These are phyloP conservation scores for Mucuna pruriens DNA, from an alignment of 306 rosid species.

Conservation along the genomic window DNA sequence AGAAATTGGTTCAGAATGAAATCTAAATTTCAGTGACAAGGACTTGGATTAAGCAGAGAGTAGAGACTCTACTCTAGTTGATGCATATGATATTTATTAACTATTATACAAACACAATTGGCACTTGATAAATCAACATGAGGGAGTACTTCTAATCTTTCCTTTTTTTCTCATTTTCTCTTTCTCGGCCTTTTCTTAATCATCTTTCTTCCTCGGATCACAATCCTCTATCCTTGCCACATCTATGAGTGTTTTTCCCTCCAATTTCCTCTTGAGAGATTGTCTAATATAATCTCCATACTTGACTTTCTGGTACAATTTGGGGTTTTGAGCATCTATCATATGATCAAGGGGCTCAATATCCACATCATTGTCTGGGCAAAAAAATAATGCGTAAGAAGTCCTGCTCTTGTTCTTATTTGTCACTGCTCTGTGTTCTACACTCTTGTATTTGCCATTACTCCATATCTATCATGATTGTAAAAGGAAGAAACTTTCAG, in stretches of 20 bases:
- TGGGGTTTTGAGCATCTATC: constrained; percentile 39
- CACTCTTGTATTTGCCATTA: constrained; percentile 56
- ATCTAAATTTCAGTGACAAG: not conserved
- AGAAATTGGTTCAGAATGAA: not conserved
- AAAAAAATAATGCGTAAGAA: constrained; percentile 37
- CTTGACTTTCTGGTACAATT: constrained; percentile 46
- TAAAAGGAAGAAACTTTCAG: not conserved
- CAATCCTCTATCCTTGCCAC: constrained; percentile 24
- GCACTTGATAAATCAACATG: not conserved
- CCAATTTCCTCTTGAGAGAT: constrained; percentile 42
- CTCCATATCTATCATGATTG: constrained; percentile 50
- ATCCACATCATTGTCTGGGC: constrained; percentile 48
- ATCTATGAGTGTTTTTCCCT: constrained; percentile 49
- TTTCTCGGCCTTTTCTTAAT: not conserved
- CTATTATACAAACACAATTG: not conserved
- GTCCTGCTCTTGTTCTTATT: constrained; percentile 39
- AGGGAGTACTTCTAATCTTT: not conserved
- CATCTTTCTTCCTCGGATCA: not conserved
- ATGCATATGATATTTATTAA: not conserved
- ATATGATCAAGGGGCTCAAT: constrained; percentile 47
- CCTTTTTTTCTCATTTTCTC: not conserved
- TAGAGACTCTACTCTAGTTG: not conserved
- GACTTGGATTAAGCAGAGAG: not conserved
- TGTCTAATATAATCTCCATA: constrained; percentile 55
- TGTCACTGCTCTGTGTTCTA: constrained; percentile 52